Base-by-base conservation (phyloP, 345 rosid genomes). In the Citrus reticulata region DNA sequence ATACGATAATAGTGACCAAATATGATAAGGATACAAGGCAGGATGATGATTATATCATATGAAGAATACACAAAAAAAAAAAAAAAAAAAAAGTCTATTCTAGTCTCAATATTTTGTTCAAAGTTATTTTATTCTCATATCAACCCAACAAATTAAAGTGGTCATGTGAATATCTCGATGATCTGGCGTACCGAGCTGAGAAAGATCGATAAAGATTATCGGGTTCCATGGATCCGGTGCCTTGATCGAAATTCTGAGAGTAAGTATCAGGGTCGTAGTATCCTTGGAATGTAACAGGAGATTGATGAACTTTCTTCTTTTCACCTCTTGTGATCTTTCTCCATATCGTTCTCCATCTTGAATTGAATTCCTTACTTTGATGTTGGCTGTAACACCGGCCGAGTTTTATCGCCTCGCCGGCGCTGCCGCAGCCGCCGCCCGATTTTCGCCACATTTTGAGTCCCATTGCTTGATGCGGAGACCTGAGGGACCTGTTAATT, bases 191-290 rank as follows among this genome's bases (percentile, higher is more conserved):
- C 22, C 94, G 89, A 32, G 84, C 86, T 25, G 94, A 87, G 80
- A 90, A 90, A 34, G 94, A 89, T 34, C 92, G 80, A 27, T 80
- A 37, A 46, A 87, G 83, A 77, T 83, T 85, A 57, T 90, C 92
- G 0, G 92, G 90, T 69, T 89, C 85, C 1, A 78, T 27, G 87
- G 83, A 79, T 27, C 82, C 88, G 20, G 79, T 75, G 39, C 93
- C 94, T 46, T 85, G 86, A 80, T 90, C 94, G 42, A 90, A 90
- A 72, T 90, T 90, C 90, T 86, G 85, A 68, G 81, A 74, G 66
- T 89, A 90, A 25, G 81, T 86, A 2, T 70, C 70, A 13, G 82
- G 90, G 34, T 86, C 91, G 75, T 90, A 90, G 51, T 83, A 82
- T 0, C 64, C 81, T 37, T 42, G 77, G 29, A 25, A 62, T 37